phyloP scores from a whole-genome alignment of 352 stramenopile species.

The Phytophthora cryptogea region DNA sequence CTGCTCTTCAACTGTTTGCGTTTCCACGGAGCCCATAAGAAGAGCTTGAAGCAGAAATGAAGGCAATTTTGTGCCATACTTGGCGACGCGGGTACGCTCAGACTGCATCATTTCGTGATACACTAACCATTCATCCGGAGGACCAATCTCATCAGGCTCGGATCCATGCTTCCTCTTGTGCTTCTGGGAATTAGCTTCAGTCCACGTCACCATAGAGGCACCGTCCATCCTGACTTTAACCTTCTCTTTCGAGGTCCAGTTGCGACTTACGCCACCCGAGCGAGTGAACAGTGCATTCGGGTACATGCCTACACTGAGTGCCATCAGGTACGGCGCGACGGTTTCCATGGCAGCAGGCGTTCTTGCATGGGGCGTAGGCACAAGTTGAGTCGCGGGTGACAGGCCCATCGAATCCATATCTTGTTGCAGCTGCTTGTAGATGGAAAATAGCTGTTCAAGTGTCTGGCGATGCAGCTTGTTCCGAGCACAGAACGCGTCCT shows the following conservation, averaged over 20 bases:
- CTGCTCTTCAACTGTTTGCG: conserved; percentile 38
- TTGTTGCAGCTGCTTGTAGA: conserved; percentile 67
- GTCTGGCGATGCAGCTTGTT: conserved; percentile 70
- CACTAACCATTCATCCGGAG: conserved; percentile 66
- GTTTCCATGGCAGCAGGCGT: conserved; percentile 29
- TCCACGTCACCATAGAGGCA: conserved; percentile 57
- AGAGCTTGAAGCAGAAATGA: conserved; percentile 61
- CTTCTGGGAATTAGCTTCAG: conserved; percentile 20
- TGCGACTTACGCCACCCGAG: conserved; percentile 42
- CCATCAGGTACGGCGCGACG: conserved; percentile 64
- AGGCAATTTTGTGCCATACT: conserved; percentile 73
- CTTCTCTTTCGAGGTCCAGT: conserved; percentile 84
- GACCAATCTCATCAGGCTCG: conserved; percentile 30
- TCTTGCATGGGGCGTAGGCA: conserved; percentile 14
- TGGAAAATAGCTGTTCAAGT: conserved; percentile 67
- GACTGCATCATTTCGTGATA: conserved; percentile 90
- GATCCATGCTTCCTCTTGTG: conserved; percentile 27
- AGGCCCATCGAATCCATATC: conserved; percentile 65
- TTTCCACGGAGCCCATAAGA: conserved; percentile 61
- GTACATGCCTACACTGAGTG: conserved; percentile 71
- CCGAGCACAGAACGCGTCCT: conserved; percentile 56
- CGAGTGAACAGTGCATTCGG: conserved; percentile 70
- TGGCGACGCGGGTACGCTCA: conserved; percentile 62
- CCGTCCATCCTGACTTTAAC: conserved; percentile 77
- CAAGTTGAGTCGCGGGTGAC: conserved; percentile 49